Base-by-base conservation (phyloP, 2,329 filamentous ascomycete species). In the Penicillium sp. region DNA sequence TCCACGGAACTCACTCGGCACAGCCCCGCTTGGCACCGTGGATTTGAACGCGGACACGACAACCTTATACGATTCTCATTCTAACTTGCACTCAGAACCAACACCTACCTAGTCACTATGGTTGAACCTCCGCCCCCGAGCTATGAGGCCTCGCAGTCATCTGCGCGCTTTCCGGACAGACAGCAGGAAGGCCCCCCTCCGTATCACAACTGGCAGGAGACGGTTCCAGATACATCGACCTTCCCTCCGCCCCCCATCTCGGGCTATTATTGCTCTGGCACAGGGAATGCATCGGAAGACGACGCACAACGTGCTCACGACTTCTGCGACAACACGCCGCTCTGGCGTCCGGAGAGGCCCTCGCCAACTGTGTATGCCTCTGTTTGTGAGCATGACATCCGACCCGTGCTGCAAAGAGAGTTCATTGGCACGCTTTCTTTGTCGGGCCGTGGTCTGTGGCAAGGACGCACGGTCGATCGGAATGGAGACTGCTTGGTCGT, bases 131-230 rank as follows among this genome's bases (percentile, higher is more conserved):
- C 49, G 23, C 58, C 65, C 9, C 63, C 65, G 2, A 60, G 60
- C 47, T 65, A 65, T 46, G 53, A 63, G 13, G 60, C 54, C 29
- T 57, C 59, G 10, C 43, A 49, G 42, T 39, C 49, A 18, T 33
- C 49, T n/a, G 16, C 31, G 12, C 41, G 23, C 21, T 42, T 18
- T 24, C 47, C n/a, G 12, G 45, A 36, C 16, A n/a, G 34, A 18
- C 48, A 50, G 38, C 42, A 29, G 8, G 4, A 13, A 21, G 48
- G 24, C 26, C 28, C 16, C 15, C 34, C 43, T 16, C 78, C 81
- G 24, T 84, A 85, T 61, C 83, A 85, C 65, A 81, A 84, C 68
- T 86, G 84, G 84, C 78, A 81, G 47, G 69, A 72, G 38, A 73
- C 79, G 2, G 76, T 85, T 4, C 82, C 83, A 6, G 83, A 86